Conservation (phyloP, 352 stramenopile species). For the Phytophthora lateralis region DNA sequence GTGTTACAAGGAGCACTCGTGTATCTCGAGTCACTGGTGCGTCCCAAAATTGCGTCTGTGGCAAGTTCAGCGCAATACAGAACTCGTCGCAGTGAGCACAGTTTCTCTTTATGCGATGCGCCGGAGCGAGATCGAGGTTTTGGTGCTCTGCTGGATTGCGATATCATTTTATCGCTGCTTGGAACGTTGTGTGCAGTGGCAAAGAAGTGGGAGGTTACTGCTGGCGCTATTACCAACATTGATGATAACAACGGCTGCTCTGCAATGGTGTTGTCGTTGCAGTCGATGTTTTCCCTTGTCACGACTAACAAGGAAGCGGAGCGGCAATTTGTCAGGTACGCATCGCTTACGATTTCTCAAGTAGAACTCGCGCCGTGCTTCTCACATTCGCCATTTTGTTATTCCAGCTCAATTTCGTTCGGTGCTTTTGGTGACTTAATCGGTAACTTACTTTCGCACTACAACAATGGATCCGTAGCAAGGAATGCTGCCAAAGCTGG, state of each 20-base stretch:
- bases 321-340: constrained; percentile 24
- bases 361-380: not conserved
- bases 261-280: constrained; percentile 18
- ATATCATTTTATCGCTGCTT: constrained; percentile 44
- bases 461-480: not conserved
- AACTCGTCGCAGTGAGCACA: not conserved
- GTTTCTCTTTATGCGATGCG: constrained; percentile 1
- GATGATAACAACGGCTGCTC: constrained; percentile 1
- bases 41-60: constrained; percentile 4
- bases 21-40: constrained; percentile 34
- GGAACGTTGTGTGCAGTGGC: constrained; percentile 44
- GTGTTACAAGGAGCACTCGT: constrained; percentile 36
- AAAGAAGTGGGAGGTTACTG: constrained; percentile 14
- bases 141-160: constrained; percentile 47
- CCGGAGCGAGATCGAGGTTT: constrained; percentile 37
- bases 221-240: not conserved
- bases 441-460: constrained; percentile 10
- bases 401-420: constrained; percentile 30
- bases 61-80: not conserved
- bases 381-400: constrained; percentile 6
- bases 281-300: constrained; percentile 27
- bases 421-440: constrained; percentile 28
- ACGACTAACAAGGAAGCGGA: constrained; percentile 15
- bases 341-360: not conserved
- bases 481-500: not conserved